Conservation (phyloP, 208 protist species). For the Balamuthia mandrillaris region DNA sequence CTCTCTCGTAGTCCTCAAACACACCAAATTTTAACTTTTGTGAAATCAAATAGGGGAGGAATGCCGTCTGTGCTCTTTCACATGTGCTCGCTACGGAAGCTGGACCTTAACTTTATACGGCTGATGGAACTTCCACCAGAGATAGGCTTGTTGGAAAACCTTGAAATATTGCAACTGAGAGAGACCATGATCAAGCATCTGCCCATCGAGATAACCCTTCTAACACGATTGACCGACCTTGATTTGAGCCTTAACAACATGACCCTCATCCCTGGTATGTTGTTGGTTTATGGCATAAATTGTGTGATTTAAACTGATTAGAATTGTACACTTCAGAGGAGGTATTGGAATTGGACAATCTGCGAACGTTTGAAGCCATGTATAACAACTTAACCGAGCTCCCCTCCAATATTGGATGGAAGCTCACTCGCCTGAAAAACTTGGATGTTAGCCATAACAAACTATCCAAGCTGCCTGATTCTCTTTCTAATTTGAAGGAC, state of each 20-base stretch:
- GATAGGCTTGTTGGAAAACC: not conserved
- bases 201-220: slow-evolving; percentile 3
- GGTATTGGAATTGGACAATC: slow-evolving; percentile 8
- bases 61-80: slow-evolving; percentile 20
- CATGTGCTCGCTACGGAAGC: slow-evolving; percentile 4
- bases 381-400: slow-evolving; percentile 9
- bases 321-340: not conserved
- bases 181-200: slow-evolving; percentile 37
- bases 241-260: slow-evolving; percentile 36
- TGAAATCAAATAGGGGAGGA: not conserved
- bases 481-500: not conserved
- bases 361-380: slow-evolving; percentile 21
- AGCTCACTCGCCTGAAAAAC: slow-evolving; percentile 20
- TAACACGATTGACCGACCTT: not conserved
- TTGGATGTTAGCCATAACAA: slow-evolving; percentile 39
- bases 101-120: slow-evolving; percentile 33
- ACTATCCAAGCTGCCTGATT: slow-evolving; percentile 12
- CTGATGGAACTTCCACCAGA: slow-evolving; percentile 1
- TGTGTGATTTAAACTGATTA: not conserved
- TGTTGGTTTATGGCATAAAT: not conserved
- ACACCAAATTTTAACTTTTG: not conserved
- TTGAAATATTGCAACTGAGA: slow-evolving; percentile 14
- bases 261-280: not conserved
- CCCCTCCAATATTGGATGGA: not conserved
- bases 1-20: not conserved